phyloP scores from a whole-genome alignment of 1,284 basidiomycete genomes.

The Ceratobasidium theobromae region DNA sequence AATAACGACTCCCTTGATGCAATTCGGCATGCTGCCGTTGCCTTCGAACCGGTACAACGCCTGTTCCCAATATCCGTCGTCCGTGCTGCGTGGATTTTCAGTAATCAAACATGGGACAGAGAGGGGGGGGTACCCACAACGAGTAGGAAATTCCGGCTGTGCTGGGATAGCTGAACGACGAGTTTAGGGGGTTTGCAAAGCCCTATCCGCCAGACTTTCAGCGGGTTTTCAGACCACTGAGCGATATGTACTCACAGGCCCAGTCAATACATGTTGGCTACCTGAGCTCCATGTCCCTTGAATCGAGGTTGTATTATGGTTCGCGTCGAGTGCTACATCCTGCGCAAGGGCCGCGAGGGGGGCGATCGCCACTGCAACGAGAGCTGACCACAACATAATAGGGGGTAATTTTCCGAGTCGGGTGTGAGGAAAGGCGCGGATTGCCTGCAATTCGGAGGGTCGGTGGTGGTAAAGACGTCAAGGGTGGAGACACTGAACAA shows the following conservation, averaged over 20 bases:
- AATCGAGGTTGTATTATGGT: constrained; percentile 65
- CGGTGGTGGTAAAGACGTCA: constrained; percentile 22
- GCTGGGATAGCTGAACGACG: constrained; percentile 75
- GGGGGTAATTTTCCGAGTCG: constrained; percentile 15
- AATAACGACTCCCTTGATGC: constrained; percentile 79
- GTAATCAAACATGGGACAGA: constrained; percentile 3
- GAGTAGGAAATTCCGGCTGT: constrained; percentile 85
- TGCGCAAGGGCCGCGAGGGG: constrained; percentile 30
- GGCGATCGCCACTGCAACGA: constrained; percentile 14
- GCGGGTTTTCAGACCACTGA: not conserved
- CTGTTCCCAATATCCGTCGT: constrained; percentile 80
- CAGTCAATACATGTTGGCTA: constrained; percentile 72
- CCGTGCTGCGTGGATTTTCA: constrained; percentile 49
- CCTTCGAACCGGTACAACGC: constrained; percentile 82
- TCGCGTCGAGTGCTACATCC: constrained; percentile 37
- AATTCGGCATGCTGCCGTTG: constrained; percentile 74
- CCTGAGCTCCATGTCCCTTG: constrained; percentile 86
- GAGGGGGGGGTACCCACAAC: constrained; percentile 62
- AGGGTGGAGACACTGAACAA: constrained; percentile 8
- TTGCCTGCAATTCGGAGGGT: constrained; percentile 29
- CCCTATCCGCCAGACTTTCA: constrained; percentile 50
- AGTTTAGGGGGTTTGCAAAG: constrained; percentile 80
- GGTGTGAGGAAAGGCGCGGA: not conserved
- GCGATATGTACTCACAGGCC: constrained; percentile 61
- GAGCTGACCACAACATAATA: constrained; percentile 31